Percentiles rank a stretch among this genome's conserved stretches.
Evolutionary conservation across 2,329 filamentous ascomycete genomes (phyloP).

Genomic region (Penicillium griseofulvum): DNA sequence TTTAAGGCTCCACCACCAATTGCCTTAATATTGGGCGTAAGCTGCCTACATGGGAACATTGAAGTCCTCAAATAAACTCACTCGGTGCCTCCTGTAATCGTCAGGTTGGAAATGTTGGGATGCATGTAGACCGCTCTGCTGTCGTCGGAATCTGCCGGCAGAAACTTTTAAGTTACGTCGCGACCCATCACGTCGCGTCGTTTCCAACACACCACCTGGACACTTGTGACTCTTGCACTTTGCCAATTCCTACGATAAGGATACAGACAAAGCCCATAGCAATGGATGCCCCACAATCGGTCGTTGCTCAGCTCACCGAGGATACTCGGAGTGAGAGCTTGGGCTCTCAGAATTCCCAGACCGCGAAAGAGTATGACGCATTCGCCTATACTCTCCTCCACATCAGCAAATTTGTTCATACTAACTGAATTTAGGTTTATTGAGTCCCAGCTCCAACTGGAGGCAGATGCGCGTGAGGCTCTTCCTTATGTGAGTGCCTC

Average conservation of each 20-base stretch:
- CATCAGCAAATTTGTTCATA: background rate
- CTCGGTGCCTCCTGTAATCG: too few species aligned
- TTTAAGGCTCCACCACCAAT: too few species aligned
- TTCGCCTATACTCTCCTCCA: background rate
- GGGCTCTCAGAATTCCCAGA: conserved; percentile 63
- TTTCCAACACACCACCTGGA: background rate
- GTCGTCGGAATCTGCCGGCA: background rate
- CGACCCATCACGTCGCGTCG: background rate
- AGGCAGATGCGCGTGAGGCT: conserved; percentile 91
- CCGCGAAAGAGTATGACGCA: conserved; percentile 62
- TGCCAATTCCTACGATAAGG: background rate
- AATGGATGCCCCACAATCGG: conserved; percentile 25
- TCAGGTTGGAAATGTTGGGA: background rate
- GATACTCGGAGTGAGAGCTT: conserved; percentile 37
- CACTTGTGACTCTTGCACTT: background rate
- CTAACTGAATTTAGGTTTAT: conserved; percentile 64
- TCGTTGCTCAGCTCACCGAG: conserved; percentile 11
- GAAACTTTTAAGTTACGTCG: background rate
- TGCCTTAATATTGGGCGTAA: too few species aligned
- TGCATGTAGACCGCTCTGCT: background rate
- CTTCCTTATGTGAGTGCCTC: conserved; percentile 73
- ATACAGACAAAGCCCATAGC: background rate
- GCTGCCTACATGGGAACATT: too few species aligned
- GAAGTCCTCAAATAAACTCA: too few species aligned
- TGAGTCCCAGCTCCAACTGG: conserved; percentile 80